A percentile compares a stretch with the other conserved stretches of the same genome.
Evolutionary conservation across 2,329 filamentous ascomycete genomes (phyloP).

Genomic region (Blumeriella jaapii): DNA sequence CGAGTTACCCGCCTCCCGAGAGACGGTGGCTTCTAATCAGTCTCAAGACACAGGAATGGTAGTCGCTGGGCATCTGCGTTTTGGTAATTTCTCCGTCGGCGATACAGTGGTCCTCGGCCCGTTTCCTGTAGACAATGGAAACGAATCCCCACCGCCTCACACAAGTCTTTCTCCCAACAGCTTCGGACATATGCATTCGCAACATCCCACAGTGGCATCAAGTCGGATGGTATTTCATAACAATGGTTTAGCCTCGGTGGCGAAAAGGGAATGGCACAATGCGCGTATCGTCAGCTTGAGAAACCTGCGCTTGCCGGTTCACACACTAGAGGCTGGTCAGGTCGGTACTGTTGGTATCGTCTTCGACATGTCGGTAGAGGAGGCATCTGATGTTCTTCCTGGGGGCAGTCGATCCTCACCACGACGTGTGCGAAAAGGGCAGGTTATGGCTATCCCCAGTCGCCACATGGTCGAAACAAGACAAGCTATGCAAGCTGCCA

Average conservation of each 20-base stretch:
- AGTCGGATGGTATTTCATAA: constrained; percentile 41
- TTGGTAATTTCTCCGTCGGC: constrained; percentile 65
- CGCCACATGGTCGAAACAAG: constrained; percentile 45
- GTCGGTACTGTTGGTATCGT: constrained; percentile 80
- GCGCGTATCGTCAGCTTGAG: constrained; percentile 78
- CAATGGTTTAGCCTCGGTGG: constrained; percentile 38
- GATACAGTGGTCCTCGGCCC: constrained; percentile 72
- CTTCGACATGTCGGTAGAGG: constrained; percentile 35
- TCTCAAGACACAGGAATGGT: constrained; percentile 51
- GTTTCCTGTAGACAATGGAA: no score
- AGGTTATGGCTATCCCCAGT: constrained; percentile 61
- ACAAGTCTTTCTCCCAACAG: constrained; percentile 27
- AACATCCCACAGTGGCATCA: constrained; percentile 42
- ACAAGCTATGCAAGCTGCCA: constrained; percentile 50
- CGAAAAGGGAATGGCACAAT: constrained; percentile 62
- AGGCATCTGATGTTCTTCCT: constrained; percentile 23
- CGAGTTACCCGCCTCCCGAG: constrained; percentile 54
- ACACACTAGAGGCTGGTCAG: constrained; percentile 64
- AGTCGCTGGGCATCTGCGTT: constrained; percentile 73
- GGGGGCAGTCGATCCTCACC: constrained; percentile 25
- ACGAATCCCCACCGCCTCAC: no score
- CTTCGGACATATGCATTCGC: constrained; percentile 40
- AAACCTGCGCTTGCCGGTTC: constrained; percentile 75
- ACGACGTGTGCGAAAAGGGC: constrained; percentile 59
- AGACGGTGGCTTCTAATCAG: constrained; percentile 32